Base-by-base conservation (phyloP, 345 rosid genomes). In the Cardiospermum halicacabum region DNA sequence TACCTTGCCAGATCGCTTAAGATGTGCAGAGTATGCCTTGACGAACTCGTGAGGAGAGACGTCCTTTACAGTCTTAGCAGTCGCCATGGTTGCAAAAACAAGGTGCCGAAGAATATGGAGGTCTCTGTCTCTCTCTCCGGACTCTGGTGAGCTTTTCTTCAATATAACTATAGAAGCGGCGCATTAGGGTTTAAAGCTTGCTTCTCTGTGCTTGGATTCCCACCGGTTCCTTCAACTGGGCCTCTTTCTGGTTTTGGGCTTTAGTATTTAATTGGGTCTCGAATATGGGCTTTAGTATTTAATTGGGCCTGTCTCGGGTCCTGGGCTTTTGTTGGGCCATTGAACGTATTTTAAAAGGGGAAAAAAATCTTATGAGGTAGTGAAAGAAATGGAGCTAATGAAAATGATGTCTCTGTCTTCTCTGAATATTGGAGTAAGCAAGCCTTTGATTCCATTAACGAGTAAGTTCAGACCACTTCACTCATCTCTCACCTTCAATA, bases 1-100 rank as follows among this genome's bases (percentile, higher is more conserved):
- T 15, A 82, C 84, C 84, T 82, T 79, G 55, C 84, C 86, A 11
- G 86, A 79, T 11, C 84, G 86, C 62, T 82, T 82, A 45, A 82
- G 84, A 64, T 79, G 83, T 16, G 78, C 82, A 1, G 84, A 61
- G 64, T 79, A 82, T 13, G 86, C 86, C 74, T 74, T 82, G 62
- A 76, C 81, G 66, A 82, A 82, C 77, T 82, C 83, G 47, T 77
- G 86, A 11, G 85, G 82, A 11, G 81, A 81, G 48, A 81, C 84
- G 56, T 82, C 86, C 68, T 82, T 82, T 7, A 82, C 84, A 0
- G 72, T 79, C 42, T 50, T 79, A 12, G 81, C 70, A 0, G 77
- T 40, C 50, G 69, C 81, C 78, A 74, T 74, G 3, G 43, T 11
- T 39, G 16, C 3, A 6, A 11, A 39, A 39, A 11, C 43, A 39